These are phyloP conservation scores for Coemansia pectinata DNA, from an alignment of 192 early-diverging fungal species.

Conservation along the genomic window DNA sequence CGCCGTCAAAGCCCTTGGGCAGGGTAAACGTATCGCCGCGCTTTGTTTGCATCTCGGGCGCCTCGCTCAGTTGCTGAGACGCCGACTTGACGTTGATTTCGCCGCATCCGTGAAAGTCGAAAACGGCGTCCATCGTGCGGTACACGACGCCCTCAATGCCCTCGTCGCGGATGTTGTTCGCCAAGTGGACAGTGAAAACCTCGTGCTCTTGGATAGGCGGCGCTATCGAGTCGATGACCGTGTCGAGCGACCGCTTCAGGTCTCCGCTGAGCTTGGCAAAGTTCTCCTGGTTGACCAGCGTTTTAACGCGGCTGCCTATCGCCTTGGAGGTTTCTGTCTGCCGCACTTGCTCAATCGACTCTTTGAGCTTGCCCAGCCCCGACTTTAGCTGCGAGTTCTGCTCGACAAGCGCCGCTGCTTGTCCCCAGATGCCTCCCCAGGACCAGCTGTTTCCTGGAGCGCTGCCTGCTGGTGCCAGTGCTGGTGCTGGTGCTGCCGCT, in stretches of 20 bases:
- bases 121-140: conserved; percentile 52
- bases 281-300: conserved; percentile 42
- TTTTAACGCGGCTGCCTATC: conserved; percentile 40
- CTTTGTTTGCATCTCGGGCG: conserved; percentile 49
- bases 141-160: conserved; percentile 45
- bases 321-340: conserved; percentile 37
- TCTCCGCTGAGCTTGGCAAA: conserved; percentile 43
- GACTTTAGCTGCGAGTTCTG: conserved; percentile 48
- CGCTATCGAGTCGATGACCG: conserved; percentile 55
- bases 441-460: conserved; percentile 32
- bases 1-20: conserved; percentile 56
- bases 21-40: conserved; percentile 55
- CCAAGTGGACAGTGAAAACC: conserved; percentile 46
- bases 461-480: neutral
- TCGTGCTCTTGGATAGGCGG: conserved; percentile 55
- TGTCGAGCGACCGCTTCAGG: conserved; percentile 44
- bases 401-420: conserved; percentile 49
- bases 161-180: conserved; percentile 30
- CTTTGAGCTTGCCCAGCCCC: conserved; percentile 41
- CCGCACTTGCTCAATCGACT: conserved; percentile 46
- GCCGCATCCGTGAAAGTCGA: conserved; percentile 49
- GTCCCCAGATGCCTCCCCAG: conserved; percentile 55
- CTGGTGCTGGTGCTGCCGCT: neutral
- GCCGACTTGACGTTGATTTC: conserved; percentile 46
- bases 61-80: conserved; percentile 25